phyloP scores from a whole-genome alignment of 2,329 filamentous ascomycete species.

The Elsinoe perseae region DNA sequence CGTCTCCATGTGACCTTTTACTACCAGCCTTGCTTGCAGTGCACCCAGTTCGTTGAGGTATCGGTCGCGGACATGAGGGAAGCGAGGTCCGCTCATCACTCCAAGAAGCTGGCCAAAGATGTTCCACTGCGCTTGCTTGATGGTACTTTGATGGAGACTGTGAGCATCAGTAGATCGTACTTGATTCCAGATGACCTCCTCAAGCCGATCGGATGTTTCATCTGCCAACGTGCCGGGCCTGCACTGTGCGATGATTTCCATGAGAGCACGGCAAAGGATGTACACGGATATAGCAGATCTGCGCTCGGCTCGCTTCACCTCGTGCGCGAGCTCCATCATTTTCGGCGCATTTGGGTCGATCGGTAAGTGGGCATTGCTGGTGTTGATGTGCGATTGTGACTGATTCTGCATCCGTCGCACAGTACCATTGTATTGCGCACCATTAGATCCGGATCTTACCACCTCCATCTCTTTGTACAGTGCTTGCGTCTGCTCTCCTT shows the following conservation, averaged over 20 bases:
- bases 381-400: conserved; percentile 17
- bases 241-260: conserved; percentile 90
- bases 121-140: conserved; percentile 91
- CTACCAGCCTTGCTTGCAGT: conserved; percentile 65
- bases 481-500: conserved; percentile 69
- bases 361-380: conserved; percentile 16
- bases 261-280: conserved; percentile 83
- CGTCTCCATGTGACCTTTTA: conserved; percentile 59
- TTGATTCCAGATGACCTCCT: conserved; percentile 95
- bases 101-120: conserved; percentile 87
- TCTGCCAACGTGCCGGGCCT: conserved; percentile 71
- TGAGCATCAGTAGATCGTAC: conserved; percentile 82
- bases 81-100: conserved; percentile 93
- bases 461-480: conserved; percentile 27
- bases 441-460: conserved; percentile 18
- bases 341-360: conserved; percentile 13
- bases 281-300: conserved; percentile 93
- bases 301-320: conserved; percentile 51
- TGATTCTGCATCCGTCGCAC: conserved; percentile 15
- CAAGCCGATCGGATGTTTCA: conserved; percentile 89
- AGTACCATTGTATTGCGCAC: conserved; percentile 12
- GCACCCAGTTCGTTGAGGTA: conserved; percentile 75
- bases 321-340: conserved; percentile 25
- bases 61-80: conserved; percentile 70
- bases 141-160: conserved; percentile 64